Evolutionary conservation across 164 flowering plant genomes (phyloP), one percentile per base, ranked within the genome.

Genomic region (Berberis thunbergii): DNA sequence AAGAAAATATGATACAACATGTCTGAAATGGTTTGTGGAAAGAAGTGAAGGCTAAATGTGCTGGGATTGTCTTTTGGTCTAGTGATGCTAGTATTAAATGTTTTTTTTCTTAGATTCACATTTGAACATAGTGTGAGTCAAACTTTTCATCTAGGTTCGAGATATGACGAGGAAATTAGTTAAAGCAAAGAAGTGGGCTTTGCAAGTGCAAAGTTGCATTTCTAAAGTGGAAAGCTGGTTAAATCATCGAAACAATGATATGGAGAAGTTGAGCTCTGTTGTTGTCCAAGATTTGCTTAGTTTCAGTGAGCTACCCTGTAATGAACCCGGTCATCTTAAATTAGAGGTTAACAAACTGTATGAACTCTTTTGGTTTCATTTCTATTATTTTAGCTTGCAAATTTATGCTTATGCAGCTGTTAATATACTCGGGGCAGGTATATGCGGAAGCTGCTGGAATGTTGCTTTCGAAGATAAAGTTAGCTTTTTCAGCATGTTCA

Each of bases 301-400:
- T n/a, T n/a, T n/a, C n/a, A n/a, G n/a, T n/a, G n/a, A n/a, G n/a
- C n/a, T n/a, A n/a, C 92, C 93, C 39, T 91, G 93, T 74, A 77
- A 72, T 70, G 96, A 84, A 76, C 89, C 90, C 59, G 72, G 72
- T 41, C 69, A 76, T 74, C 66, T 71, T 11, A 81, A 76, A 61
- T 74, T 94, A 75, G 85, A 94, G 97, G 99, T 94, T 56, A 40
- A 49, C 12, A 49, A 56, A 45, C 46, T 62, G 53, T 1, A 7
- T 39, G n/a, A 2, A 4, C 49, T 60, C 57, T 26, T 50, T 1
- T 48, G 1, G 50, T 58, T 49, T 57, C 59, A 60, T 50, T 46
- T 46, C 7, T 46, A 4, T 4, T 46, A 4, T 46, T 46, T 46
- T 46, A 46, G 49, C 7, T 46, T 4, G 7, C 7, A 45, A 45